Evolutionary conservation across 345 rosid genomes (phyloP).

Genomic region (Tarenaya hassleriana): DNA sequence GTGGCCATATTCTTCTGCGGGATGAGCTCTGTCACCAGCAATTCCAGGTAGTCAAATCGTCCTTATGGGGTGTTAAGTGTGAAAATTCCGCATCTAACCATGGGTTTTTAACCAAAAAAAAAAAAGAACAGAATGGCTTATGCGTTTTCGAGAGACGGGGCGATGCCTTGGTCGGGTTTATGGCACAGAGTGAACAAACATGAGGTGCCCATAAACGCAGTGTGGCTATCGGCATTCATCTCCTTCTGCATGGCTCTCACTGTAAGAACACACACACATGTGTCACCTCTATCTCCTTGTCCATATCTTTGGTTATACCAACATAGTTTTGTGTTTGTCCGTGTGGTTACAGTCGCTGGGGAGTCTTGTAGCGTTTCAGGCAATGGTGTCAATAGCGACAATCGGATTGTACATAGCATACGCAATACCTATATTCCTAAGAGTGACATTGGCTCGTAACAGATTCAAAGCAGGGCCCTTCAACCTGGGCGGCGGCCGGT

Average conservation of each 20-base stretch:
- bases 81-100: not conserved
- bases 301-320: not conserved
- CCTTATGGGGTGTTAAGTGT: not conserved
- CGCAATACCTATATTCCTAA: slow-evolving; percentile 71
- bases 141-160: slow-evolving; percentile 97
- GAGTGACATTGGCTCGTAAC: slow-evolving; percentile 77
- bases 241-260: slow-evolving; percentile 96
- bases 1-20: slow-evolving; percentile 97
- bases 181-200: slow-evolving; percentile 92
- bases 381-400: slow-evolving; percentile 96
- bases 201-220: slow-evolving; percentile 82
- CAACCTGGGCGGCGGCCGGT: slow-evolving; percentile 62
- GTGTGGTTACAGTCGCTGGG: slow-evolving; percentile 68
- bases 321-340: not conserved
- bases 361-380: slow-evolving; percentile 84
- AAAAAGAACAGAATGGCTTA: slow-evolving; percentile 76
- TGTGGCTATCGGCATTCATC: slow-evolving; percentile 68
- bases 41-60: slow-evolving; percentile 54
- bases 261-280: too few species aligned
- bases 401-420: slow-evolving; percentile 95
- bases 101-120: too few species aligned
- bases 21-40: slow-evolving; percentile 95
- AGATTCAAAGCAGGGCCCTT: slow-evolving; percentile 75
- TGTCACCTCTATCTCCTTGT: slow-evolving; percentile 3
- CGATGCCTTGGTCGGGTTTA: slow-evolving; percentile 70